Percentiles rank a stretch among this genome's conserved stretches.
phyloP scores from a whole-genome alignment of 192 early-diverging fungal species.

The Coemansia aciculifera region DNA sequence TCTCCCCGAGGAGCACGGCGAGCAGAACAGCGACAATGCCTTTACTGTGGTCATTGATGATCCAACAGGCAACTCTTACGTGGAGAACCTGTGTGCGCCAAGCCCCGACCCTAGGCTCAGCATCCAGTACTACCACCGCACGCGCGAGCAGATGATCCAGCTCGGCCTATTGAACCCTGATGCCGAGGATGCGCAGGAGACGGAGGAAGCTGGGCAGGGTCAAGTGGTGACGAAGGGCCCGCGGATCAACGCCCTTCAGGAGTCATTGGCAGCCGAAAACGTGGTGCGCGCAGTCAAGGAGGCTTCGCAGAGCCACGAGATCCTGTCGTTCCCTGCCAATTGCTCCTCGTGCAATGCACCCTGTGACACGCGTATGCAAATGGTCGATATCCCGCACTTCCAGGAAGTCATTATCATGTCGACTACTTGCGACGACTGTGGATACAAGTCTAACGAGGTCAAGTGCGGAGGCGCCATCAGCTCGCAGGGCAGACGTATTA shows the following conservation, averaged over 20 bases:
- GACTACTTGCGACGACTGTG: slow-evolving; percentile 86
- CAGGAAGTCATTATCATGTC: slow-evolving; percentile 96
- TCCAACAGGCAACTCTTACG: slow-evolving; percentile 89
- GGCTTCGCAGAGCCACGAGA: slow-evolving; percentile 66
- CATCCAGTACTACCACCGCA: slow-evolving; percentile 67
- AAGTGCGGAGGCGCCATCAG: slow-evolving; percentile 91
- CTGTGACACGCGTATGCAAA: slow-evolving; percentile 86
- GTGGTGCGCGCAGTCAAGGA: slow-evolving; percentile 50
- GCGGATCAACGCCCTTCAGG: slow-evolving; percentile 34
- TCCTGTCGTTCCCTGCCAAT: slow-evolving; percentile 79
- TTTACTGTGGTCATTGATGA: slow-evolving; percentile 87
- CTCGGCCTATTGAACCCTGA: slow-evolving; percentile 72
- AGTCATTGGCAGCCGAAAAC: slow-evolving; percentile 43
- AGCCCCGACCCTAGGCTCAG: slow-evolving; percentile 74
- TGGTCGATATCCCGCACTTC: slow-evolving; percentile 92
- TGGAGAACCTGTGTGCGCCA: slow-evolving; percentile 81
- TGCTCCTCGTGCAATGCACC: slow-evolving; percentile 80
- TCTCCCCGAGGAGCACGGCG: slow-evolving; percentile 48
- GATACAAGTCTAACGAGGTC: slow-evolving; percentile 95
- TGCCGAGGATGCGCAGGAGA: slow-evolving; percentile 45
- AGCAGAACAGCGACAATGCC: slow-evolving; percentile 36
- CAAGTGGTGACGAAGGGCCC: slow-evolving; percentile 4
- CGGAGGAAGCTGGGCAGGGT: slow-evolving; percentile 27
- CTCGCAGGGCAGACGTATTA: slow-evolving; percentile 75
- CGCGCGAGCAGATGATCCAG: slow-evolving; percentile 73